phyloP scores from a whole-genome alignment of 768 basidiomycete genomes.

The Coprinellus aureogranulatus region DNA sequence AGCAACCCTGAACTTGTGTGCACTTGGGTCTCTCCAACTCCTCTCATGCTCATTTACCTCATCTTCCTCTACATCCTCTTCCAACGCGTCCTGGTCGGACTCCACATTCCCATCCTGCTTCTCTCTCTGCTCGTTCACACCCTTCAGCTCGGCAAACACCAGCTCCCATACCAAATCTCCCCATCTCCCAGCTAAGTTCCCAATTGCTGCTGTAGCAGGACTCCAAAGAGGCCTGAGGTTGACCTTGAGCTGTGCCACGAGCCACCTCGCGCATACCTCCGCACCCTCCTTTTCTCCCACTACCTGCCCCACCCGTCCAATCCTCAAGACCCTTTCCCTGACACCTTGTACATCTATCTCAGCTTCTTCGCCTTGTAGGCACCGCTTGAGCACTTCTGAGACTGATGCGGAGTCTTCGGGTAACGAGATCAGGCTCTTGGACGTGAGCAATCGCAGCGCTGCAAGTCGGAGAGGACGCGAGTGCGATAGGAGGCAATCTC shows the following conservation, averaged over 20 bases:
- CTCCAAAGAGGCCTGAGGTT: constrained; percentile 90
- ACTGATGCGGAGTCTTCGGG: constrained; percentile 19
- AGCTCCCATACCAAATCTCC: constrained; percentile 71
- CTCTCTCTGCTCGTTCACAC: constrained; percentile 15
- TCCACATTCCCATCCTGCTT: constrained; percentile 1
- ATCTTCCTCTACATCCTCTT: constrained; percentile 5
- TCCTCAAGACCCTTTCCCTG: constrained; percentile 78
- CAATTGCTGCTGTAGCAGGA: constrained; percentile 69
- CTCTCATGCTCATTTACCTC: constrained; percentile 67
- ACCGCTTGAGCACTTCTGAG: constrained; percentile 57
- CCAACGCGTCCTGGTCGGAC: constrained; percentile 3
- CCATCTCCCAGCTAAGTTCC: constrained; percentile 50
- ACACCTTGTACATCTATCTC: constrained; percentile 76
- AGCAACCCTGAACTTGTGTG: constrained; percentile 54
- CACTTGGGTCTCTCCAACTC: constrained; percentile 76
- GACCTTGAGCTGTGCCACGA: constrained; percentile 88
- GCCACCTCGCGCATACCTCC: constrained; percentile 68
- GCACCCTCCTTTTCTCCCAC: constrained; percentile 58
- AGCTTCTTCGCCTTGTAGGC: constrained; percentile 79
- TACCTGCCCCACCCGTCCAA: constrained; percentile 66
- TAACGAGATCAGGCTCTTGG: constrained; percentile 22
- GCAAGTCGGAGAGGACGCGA: constrained; percentile 63
- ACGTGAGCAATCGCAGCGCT: constrained; percentile 61
- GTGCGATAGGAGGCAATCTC: constrained; percentile 65
- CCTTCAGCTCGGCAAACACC: constrained; percentile 61